Base-by-base conservation (phyloP, 352 stramenopile species). In the Lagenidium sp. region DNA sequence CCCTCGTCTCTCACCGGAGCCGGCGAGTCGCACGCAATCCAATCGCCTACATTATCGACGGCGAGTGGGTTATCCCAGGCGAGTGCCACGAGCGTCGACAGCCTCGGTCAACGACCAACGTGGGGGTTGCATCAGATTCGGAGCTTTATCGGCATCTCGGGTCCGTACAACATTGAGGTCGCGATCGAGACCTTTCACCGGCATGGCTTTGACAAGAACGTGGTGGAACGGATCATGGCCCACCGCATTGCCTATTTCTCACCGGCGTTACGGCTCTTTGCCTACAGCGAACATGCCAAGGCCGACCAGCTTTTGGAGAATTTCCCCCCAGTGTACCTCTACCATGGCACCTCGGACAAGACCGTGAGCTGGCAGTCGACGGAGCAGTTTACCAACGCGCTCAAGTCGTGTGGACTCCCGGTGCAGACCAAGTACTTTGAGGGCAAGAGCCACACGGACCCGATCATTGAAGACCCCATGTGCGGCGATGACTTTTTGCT, bases 361-460 rank as follows among this genome's bases (percentile, higher is more conserved):
- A 84, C 73, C 0, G 74, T 85, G 21, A 67, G 47, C 40, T 81
- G 71, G 60, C 58, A 64, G 32, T 80, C 67, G 24, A 72, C 57
- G 8, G 57, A 77, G 47, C 61, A 83, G 50, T 62, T 88, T 29
- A 63, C 67, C 11, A 25, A 57, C 4, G 63, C 74, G 2, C 56
- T 91, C 21, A 36, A 61, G 40, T 44, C 65, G 6, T 76, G 69
- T 36, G 58, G 50, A 4, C 45, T 79, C 6, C 47, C 43, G 4
- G 76, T 88, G 12, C 62, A 64, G n/a, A 63, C 68, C 34, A 58
- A 73, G 28, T 79, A 75, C 25, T 97, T 95, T 36, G 45, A 74
- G 16, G 63, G 60, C 45, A 95, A 89, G 75, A 86, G 73, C 15
- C 88, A 97, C 56, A 97, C 88, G 4, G 88, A 97, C 63, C 82